Conservation (phyloP, 345 rosid species). For the Hirschfeldia incana region DNA sequence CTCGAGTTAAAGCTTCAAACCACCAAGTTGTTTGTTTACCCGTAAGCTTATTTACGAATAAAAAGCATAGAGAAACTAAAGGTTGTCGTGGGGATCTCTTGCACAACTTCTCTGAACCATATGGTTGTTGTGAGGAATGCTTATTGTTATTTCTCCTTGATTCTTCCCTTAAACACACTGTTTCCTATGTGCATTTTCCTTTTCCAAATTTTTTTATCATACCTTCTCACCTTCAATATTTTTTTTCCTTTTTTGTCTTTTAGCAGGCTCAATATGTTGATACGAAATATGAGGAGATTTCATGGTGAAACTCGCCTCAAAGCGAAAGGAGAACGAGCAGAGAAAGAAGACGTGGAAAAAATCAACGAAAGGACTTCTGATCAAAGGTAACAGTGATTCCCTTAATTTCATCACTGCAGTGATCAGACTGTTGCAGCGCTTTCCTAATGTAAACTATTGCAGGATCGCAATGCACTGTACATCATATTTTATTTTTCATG, state of each 20-base stretch:
- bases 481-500: no score
- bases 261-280: neutral
- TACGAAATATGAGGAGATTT: neutral
- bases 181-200: conserved; percentile 43
- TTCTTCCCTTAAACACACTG: conserved; percentile 63
- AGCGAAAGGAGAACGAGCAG: neutral
- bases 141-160: conserved; percentile 59
- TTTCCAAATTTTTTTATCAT: conserved; percentile 49
- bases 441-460: no score
- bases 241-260: neutral
- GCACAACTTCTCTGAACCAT: conserved; percentile 71
- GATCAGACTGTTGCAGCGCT: no score
- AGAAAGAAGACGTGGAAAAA: neutral
- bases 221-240: neutral
- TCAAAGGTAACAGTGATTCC: no score
- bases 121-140: conserved; percentile 65
- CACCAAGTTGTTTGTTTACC: no score
- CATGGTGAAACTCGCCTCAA: neutral
- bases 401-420: no score
- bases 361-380: neutral
- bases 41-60: conserved; percentile 5
- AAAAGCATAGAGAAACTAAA: conserved; percentile 49
- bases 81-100: conserved; percentile 66
- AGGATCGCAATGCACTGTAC: no score
- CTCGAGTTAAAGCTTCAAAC: no score